Evolutionary conservation across 495 filamentous ascomycete genomes (phyloP).

Genomic region (Neurospora intermedia): DNA sequence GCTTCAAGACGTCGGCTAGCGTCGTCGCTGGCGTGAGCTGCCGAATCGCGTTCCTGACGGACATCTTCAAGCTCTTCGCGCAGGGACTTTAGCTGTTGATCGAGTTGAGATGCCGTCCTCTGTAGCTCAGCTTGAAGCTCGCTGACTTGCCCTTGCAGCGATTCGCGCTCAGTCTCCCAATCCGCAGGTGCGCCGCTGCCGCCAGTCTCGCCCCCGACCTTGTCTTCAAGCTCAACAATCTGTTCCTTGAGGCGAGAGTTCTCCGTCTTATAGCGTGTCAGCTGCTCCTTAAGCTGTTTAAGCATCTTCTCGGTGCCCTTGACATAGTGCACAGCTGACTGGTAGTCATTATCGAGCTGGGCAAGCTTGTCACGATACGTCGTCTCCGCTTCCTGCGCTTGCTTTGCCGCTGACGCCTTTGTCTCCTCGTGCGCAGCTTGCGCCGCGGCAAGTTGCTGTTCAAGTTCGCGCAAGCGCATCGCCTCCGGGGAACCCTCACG

Average conservation of each 20-base stretch:
- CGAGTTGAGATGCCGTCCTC: slow-evolving; percentile 52
- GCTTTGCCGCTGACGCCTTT: slow-evolving; percentile 60
- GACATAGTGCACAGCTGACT: slow-evolving; percentile 98
- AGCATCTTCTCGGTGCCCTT: slow-evolving; percentile 99
- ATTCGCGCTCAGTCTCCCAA: slow-evolving; percentile 72
- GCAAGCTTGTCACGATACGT: slow-evolving; percentile 85
- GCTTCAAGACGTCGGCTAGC: slow-evolving; percentile 47
- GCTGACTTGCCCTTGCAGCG: slow-evolving; percentile 61
- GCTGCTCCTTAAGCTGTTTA: slow-evolving; percentile 94
- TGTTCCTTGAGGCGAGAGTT: slow-evolving; percentile 77
- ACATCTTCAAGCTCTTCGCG: slow-evolving; percentile 54
- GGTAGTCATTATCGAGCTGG: slow-evolving; percentile 91
- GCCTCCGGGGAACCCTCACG: slow-evolving; percentile 69
- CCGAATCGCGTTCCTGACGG: slow-evolving; percentile 57
- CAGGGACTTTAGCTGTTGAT: slow-evolving; percentile 57
- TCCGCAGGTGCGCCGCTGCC: slow-evolving; percentile 34
- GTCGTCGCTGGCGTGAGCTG: slow-evolving; percentile 44
- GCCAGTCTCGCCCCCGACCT: slow-evolving; percentile 23
- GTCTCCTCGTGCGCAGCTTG: slow-evolving; percentile 74
- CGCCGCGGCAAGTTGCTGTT: slow-evolving; percentile 74
- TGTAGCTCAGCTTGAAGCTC: slow-evolving; percentile 59
- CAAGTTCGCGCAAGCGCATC: slow-evolving; percentile 72
- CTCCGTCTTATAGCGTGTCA: slow-evolving; percentile 75
- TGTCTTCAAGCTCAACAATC: slow-evolving; percentile 49
- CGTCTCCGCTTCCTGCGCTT: slow-evolving; percentile 71